phyloP scores from a whole-genome alignment of 345 rosid species.

The Populus simonii region DNA sequence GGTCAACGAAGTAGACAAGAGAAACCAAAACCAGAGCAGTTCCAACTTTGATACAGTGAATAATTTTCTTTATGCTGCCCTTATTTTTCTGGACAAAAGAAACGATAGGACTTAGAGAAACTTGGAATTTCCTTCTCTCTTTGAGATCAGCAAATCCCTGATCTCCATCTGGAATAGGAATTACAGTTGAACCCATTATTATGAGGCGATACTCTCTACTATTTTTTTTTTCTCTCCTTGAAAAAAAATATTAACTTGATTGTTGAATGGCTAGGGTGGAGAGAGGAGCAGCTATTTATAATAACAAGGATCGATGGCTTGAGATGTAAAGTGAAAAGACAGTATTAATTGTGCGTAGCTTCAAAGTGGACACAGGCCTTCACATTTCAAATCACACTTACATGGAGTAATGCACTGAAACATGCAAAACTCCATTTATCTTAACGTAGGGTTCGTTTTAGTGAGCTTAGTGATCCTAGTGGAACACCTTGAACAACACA shows the following conservation, averaged over 20 bases:
- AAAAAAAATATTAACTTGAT: neutral
- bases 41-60: constrained; percentile 67
- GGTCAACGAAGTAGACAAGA: constrained; percentile 53
- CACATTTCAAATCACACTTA: constrained; percentile 12
- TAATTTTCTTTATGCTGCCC: constrained; percentile 28
- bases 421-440: neutral
- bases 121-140: constrained; percentile 13
- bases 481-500: constrained; percentile 47
- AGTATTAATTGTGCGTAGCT: neutral
- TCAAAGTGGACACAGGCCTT: constrained; percentile 5
- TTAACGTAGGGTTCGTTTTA: neutral
- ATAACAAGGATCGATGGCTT: neutral
- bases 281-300: constrained; percentile 19
- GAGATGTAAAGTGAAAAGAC: neutral
- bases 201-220: too few species aligned
- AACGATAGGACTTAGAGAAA: constrained; percentile 3
- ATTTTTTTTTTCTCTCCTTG: neutral
- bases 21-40: constrained; percentile 59
- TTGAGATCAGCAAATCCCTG: neutral
- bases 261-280: neutral
- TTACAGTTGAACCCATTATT: constrained; percentile 40
- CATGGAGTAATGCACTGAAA: constrained; percentile 9
- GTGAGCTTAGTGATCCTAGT: constrained; percentile 29
- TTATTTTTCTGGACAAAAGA: constrained; percentile 20
- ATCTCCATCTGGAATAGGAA: constrained; percentile 34